These are phyloP conservation scores for Calonectria fujianensis DNA, from an alignment of 2,329 filamentous ascomycete species.

Conservation along the genomic window DNA sequence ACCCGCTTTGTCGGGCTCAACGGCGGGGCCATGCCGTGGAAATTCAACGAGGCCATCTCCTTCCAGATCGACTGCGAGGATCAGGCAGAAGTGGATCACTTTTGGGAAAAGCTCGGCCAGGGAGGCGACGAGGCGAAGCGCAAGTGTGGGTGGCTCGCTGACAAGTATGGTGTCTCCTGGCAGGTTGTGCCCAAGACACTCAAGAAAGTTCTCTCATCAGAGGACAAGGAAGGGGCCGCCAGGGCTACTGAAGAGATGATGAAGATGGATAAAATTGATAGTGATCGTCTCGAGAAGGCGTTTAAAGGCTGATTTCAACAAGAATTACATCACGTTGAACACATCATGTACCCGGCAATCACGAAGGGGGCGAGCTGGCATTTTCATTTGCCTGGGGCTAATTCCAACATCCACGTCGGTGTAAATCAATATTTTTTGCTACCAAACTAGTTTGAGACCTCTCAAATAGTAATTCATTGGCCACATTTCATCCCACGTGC, in stretches of 20 bases:
- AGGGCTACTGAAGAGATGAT: slow-evolving; percentile 61
- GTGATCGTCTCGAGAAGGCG: slow-evolving; percentile 61
- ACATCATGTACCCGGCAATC: not conserved
- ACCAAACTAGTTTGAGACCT: not conserved
- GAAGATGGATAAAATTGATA: slow-evolving; percentile 66
- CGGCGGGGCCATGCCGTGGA: slow-evolving; percentile 63
- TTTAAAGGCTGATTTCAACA: slow-evolving; percentile 42
- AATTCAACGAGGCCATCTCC: slow-evolving; percentile 64
- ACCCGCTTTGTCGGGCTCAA: slow-evolving; percentile 65
- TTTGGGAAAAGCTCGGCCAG: slow-evolving; percentile 65
- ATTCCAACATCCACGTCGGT: too few species aligned
- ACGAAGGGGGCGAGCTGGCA: not conserved
- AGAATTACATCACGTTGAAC: not conserved
- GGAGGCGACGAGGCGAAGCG: slow-evolving; percentile 61
- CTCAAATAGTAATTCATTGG: not conserved
- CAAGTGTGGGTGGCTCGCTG: slow-evolving; percentile 67
- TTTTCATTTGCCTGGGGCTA: too few species aligned
- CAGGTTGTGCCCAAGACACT: slow-evolving; percentile 65
- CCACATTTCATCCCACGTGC: not conserved
- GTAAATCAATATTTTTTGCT: not conserved
- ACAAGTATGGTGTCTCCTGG: slow-evolving; percentile 68
- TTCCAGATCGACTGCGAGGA: slow-evolving; percentile 66
- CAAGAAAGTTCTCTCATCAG: slow-evolving; percentile 58
- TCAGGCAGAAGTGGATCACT: slow-evolving; percentile 69
- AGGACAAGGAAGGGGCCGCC: slow-evolving; percentile 59